Evolutionary conservation across 768 basidiomycete genomes (phyloP).

Genomic region (Antrodiella citrinella): DNA sequence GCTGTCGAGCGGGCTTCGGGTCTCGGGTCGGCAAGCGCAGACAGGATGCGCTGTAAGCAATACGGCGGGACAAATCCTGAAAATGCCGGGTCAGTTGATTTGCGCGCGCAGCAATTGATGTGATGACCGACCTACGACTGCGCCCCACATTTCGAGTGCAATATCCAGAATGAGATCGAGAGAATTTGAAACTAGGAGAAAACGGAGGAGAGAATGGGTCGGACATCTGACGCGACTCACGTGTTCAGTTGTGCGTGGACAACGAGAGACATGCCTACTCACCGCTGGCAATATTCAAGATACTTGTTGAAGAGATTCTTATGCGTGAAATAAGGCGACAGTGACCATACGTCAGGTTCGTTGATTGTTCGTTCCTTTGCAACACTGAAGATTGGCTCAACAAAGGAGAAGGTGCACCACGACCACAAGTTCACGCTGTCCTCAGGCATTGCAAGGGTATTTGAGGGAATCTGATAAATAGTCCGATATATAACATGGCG

Average conservation of each 20-base stretch:
- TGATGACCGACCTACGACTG: constrained; percentile 35
- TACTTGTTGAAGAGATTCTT: constrained; percentile 61
- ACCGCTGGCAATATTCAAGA: constrained; percentile 32
- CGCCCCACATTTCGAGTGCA: constrained; percentile 50
- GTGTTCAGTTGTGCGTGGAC: too few relatives aligned
- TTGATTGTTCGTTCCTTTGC: constrained; percentile 40
- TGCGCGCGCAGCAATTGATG: too few relatives aligned
- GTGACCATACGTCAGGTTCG: constrained; percentile 46
- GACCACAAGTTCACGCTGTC: constrained; percentile 57
- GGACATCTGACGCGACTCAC: constrained; percentile 33
- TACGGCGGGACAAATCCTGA: constrained; percentile 61
- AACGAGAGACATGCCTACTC: constrained; percentile 27
- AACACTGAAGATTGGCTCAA: constrained; percentile 51
- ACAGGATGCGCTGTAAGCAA: constrained; percentile 53
- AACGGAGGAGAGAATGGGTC: constrained; percentile 48
- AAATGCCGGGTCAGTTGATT: too few relatives aligned
- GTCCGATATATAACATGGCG: too few relatives aligned
- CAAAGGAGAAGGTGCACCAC: constrained; percentile 58
- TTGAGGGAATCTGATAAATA: constrained; percentile 39
- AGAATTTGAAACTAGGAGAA: constrained; percentile 59
- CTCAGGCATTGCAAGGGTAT: constrained; percentile 47
- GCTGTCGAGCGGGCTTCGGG: constrained; percentile 35
- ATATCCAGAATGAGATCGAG: constrained; percentile 59
- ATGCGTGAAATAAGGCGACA: constrained; percentile 63
- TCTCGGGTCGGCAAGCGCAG: constrained; percentile 35